Percentiles rank a stretch among this genome's conserved stretches.
Evolutionary conservation across 345 rosid species (phyloP).

Genomic region (Eucalyptus curtisii): DNA sequence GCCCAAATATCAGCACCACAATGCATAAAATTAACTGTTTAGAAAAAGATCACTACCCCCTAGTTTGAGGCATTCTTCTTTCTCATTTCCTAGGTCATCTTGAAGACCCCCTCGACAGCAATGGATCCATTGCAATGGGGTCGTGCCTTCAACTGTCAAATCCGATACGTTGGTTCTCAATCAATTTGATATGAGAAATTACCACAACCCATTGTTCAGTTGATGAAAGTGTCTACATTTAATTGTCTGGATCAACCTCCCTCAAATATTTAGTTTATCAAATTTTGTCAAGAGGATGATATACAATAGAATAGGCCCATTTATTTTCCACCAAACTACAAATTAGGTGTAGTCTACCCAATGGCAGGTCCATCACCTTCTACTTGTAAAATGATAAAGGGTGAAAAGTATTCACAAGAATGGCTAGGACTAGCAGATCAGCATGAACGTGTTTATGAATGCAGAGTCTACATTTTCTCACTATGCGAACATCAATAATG

Average conservation of each 20-base stretch:
- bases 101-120: not conserved
- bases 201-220: not conserved
- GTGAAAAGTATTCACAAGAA: not conserved
- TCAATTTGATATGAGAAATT: not conserved
- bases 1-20: not conserved
- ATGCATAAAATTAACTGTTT: not conserved
- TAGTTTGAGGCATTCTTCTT: not conserved
- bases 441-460: not conserved
- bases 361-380: not conserved
- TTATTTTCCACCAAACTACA: not conserved
- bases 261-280: not conserved
- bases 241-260: not conserved
- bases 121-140: not conserved
- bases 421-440: not conserved
- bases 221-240: not conserved
- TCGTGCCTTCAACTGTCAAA: not conserved
- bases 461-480: not conserved
- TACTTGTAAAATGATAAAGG: not conserved
- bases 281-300: not conserved
- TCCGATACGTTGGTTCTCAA: not conserved
- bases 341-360: not conserved
- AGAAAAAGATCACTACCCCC: not conserved
- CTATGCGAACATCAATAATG: not conserved
- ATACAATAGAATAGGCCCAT: not conserved
- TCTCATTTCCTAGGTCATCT: not conserved